Percentiles rank a stretch among this genome's conserved stretches.
Conservation (phyloP, 1,284 basidiomycete genomes). For the Inonotus hispidus region DNA sequence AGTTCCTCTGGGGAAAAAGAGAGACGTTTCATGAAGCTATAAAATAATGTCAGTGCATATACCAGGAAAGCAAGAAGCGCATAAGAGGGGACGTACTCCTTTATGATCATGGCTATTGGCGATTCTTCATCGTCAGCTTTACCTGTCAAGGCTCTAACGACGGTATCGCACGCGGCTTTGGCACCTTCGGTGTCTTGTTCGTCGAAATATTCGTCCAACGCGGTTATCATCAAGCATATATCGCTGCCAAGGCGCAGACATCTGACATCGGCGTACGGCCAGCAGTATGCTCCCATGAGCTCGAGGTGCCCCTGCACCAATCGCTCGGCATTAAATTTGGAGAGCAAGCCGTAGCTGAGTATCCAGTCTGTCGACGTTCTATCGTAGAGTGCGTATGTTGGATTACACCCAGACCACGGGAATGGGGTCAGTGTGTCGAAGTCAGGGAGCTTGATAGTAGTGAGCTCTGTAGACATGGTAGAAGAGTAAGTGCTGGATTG, state of each 20-base stretch:
- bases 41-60: background rate
- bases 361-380: constrained; percentile 58
- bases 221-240: constrained; percentile 63
- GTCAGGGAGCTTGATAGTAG: constrained; percentile 8
- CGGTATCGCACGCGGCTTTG: constrained; percentile 47
- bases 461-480: background rate
- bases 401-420: constrained; percentile 32
- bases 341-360: constrained; percentile 52
- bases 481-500: constrained; percentile 6
- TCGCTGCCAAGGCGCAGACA: constrained; percentile 57
- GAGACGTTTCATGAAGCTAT: constrained; percentile 12
- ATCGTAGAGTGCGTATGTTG: constrained; percentile 46
- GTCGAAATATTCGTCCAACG: constrained; percentile 65
- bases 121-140: constrained; percentile 44
- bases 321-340: constrained; percentile 52
- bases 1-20: background rate
- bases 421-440: constrained; percentile 19
- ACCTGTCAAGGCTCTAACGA: constrained; percentile 48
- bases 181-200: constrained; percentile 56
- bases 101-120: constrained; percentile 27
- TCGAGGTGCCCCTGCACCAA: constrained; percentile 56
- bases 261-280: constrained; percentile 52
- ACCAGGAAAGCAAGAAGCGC: background rate
- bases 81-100: background rate
- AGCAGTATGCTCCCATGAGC: constrained; percentile 56